Conservation (phyloP, 768 basidiomycete species). For the Amylocystis lapponica region DNA sequence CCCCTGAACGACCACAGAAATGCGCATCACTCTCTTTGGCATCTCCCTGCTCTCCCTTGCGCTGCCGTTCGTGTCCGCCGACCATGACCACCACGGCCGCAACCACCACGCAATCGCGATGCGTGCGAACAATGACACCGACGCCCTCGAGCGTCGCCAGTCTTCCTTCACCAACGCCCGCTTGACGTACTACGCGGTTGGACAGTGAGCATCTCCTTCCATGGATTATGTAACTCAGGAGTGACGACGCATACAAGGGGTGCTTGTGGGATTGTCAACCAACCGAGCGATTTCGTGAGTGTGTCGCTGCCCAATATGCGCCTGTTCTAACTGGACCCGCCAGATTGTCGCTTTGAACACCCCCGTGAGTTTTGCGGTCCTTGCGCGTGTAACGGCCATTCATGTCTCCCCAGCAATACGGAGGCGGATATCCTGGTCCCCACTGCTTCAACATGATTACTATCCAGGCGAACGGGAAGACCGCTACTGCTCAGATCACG, state of each 20-base stretch:
- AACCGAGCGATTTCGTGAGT: slow-evolving; percentile 28
- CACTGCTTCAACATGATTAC: slow-evolving; percentile 57
- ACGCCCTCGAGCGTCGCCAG: slow-evolving; percentile 12
- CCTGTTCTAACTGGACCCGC: not conserved
- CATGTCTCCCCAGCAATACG: slow-evolving; percentile 39
- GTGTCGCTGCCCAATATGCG: not conserved
- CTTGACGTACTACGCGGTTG: slow-evolving; percentile 32
- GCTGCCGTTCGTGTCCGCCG: slow-evolving; percentile 17
- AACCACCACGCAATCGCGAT: slow-evolving; percentile 25
- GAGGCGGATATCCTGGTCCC: slow-evolving; percentile 56
- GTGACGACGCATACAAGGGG: slow-evolving; percentile 17
- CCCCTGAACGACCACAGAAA: too few species aligned
- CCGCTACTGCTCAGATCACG: slow-evolving; percentile 49
- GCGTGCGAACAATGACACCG: slow-evolving; percentile 14
- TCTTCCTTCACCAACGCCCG: slow-evolving; percentile 21
- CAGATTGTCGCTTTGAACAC: slow-evolving; percentile 34
- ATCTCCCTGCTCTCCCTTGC: slow-evolving; percentile 18
- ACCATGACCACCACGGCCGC: slow-evolving; percentile 9
- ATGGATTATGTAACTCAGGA: not conserved
- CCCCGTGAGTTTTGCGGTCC: slow-evolving; percentile 22
- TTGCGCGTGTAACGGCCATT: not conserved
- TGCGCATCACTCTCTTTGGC: slow-evolving; percentile 19
- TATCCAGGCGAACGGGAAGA: slow-evolving; percentile 57
- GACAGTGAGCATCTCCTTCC: slow-evolving; percentile 22
- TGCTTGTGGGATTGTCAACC: slow-evolving; percentile 28